These are phyloP conservation scores for Alternaria consortialis DNA, from an alignment of 2,329 filamentous ascomycete species.

Conservation along the genomic window DNA sequence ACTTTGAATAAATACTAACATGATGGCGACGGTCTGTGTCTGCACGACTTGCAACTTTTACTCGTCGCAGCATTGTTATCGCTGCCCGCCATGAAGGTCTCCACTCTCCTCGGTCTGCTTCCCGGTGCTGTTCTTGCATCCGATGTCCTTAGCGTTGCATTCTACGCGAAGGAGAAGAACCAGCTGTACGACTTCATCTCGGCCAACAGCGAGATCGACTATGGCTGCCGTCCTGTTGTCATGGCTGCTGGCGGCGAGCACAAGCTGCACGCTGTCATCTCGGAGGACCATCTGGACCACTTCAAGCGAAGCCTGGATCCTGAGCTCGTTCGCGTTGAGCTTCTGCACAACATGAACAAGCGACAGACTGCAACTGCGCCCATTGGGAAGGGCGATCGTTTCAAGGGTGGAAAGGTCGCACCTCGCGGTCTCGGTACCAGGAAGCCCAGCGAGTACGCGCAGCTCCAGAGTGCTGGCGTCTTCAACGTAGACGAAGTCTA, in stretches of 20 bases:
- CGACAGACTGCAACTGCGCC: constrained; percentile 40
- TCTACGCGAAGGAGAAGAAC: constrained; percentile 43
- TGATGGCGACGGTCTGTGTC: constrained; percentile 1
- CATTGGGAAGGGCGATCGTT: constrained; percentile 52
- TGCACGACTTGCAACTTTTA: constrained; percentile 14
- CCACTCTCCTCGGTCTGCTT: constrained; percentile 35
- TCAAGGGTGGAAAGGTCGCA: constrained; percentile 54
- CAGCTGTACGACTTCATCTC: constrained; percentile 42
- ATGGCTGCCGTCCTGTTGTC: constrained; percentile 47
- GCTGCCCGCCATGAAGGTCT: constrained; percentile 35
- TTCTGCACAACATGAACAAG: constrained; percentile 38
- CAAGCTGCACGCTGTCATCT: constrained; percentile 45
- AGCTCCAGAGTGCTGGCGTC: constrained; percentile 51
- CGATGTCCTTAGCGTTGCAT: constrained; percentile 40
- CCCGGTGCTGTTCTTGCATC: constrained; percentile 37
- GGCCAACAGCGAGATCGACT: constrained; percentile 42
- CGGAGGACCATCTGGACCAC: constrained; percentile 31
- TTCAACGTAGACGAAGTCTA: constrained; percentile 58
- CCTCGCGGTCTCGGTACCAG: constrained; percentile 55
- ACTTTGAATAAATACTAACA: constrained; percentile 15
- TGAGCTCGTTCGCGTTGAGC: constrained; percentile 33
- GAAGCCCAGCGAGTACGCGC: constrained; percentile 38
- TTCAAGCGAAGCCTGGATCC: constrained; percentile 37
- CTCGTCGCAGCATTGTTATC: constrained; percentile 6
- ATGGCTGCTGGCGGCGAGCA: constrained; percentile 38